Evolutionary conservation across 2,329 filamentous ascomycete genomes (phyloP).

Genomic region (Lecanicillium sp.): DNA sequence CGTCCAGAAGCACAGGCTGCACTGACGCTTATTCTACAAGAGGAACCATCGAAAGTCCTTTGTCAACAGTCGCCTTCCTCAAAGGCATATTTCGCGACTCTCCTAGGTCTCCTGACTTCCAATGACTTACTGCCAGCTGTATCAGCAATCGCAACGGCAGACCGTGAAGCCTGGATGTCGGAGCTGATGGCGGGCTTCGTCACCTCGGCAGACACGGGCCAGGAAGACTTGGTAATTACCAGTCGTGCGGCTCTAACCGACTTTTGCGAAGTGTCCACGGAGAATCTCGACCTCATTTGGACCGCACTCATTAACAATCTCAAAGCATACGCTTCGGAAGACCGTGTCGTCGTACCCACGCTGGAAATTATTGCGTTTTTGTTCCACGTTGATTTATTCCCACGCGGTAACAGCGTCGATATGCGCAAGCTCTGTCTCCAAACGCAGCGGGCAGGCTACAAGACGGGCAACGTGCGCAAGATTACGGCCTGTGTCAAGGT

Average conservation of each 20-base stretch:
- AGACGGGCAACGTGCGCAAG: slow-evolving; percentile 74
- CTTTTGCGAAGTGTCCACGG: slow-evolving; percentile 36
- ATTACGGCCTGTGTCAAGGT: slow-evolving; percentile 73
- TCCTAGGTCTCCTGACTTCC: slow-evolving; percentile 39
- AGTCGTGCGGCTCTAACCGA: slow-evolving; percentile 57
- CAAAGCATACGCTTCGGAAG: slow-evolving; percentile 45
- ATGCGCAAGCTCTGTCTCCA: slow-evolving; percentile 57
- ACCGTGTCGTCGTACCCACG: slow-evolving; percentile 66
- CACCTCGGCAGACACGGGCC: slow-evolving; percentile 69
- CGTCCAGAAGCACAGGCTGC: slow-evolving; percentile 57
- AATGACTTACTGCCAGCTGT: slow-evolving; percentile 29
- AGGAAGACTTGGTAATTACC: slow-evolving; percentile 65
- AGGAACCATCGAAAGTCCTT: slow-evolving; percentile 24
- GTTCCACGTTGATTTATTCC: slow-evolving; percentile 52
- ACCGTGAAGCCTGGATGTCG: slow-evolving; percentile 33
- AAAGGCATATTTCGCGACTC: slow-evolving; percentile 46
- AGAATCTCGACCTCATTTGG: slow-evolving; percentile 37
- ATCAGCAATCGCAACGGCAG: slow-evolving; percentile 22
- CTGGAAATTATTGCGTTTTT: slow-evolving; percentile 74
- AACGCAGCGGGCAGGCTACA: slow-evolving; percentile 74
- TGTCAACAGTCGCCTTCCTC: slow-evolving; percentile 46
- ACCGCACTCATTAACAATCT: slow-evolving; percentile 47
- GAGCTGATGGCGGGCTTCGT: slow-evolving; percentile 59
- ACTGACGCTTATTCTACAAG: slow-evolving; percentile 35
- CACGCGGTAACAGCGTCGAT: slow-evolving; percentile 29